Evolutionary conservation across 352 stramenopile genomes (phyloP), one percentile per base, ranked within the genome.

Genomic region (Pythium brassicae): DNA sequence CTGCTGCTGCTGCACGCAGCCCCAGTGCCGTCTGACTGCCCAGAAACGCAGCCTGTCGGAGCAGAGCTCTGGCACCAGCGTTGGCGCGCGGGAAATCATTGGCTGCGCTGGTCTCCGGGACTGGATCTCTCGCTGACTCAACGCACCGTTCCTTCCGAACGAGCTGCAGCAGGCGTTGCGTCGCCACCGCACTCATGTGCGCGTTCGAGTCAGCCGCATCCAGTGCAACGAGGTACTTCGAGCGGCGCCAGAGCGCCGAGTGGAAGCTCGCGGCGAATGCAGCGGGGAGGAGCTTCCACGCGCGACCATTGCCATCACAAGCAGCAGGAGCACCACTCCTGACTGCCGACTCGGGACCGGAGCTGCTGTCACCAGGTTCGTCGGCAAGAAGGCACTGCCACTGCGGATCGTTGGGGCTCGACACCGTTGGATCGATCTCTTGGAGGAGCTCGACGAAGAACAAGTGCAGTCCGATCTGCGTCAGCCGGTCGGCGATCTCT

Each of bases 151-250:
- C 15, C 25, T 12, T 14, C 22, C 76, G 50, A 65, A 71, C 42
- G 12, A 52, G 27, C 23, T n/a, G 49, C 23, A 62, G 50, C 29
- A 62, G n/a, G 4, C 56, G 17, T 32, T 59, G 27, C 35, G 82
- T 68, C 10, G 74, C 78, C 1, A 66, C 43, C 14, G 63, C 69
- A 49, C 74, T 60, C 55, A 84, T 53, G 57, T 87, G 78, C 34
- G 66, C 70, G 29, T 89, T 89, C 22, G 65, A 84, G 43, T 79
- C 64, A 0, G 63, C 72, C 2, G 74, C 72, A 32, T 80, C 74
- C 2, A 67, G 39, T n/a, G 20, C 56, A 1, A 50, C 54, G 25
- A 82, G 43, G 48, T 72, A 75, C 50, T 29, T 63, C 4, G 70
- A 74, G 44, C 65, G 65, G 25, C 55, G 61, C 77, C 77, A 87